Evolutionary conservation across 164 flowering plant species (phyloP).

Genomic region (Aristolochia fimbriata): DNA sequence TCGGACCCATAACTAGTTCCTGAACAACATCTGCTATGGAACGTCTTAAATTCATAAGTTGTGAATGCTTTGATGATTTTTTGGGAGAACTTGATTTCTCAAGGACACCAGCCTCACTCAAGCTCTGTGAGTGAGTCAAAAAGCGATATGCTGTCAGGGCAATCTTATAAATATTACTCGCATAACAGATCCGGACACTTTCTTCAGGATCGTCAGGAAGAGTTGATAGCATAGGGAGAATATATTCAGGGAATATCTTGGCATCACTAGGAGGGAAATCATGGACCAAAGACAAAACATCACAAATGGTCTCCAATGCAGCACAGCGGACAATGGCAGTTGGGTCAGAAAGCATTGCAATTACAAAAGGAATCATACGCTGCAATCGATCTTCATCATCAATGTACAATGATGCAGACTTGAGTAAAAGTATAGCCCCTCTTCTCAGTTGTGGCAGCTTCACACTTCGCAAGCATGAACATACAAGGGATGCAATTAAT

Average conservation of each 20-base stretch:
- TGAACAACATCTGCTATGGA: constrained; percentile 89
- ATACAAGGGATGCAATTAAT: constrained; percentile 78
- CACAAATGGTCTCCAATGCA: constrained; percentile 82
- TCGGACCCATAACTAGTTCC: constrained; percentile 97
- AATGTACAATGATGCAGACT: constrained; percentile 61
- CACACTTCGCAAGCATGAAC: constrained; percentile 92
- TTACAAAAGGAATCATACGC: constrained; percentile 84
- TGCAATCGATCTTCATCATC: constrained; percentile 95
- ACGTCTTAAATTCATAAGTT: constrained; percentile 73
- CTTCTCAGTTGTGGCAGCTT: constrained; percentile 87
- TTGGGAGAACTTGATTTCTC: constrained; percentile 41
- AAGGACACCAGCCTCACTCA: constrained; percentile 75
- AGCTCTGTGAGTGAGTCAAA: constrained; percentile 61
- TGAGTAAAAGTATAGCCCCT: constrained; percentile 65
- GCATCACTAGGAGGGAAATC: constrained; percentile 99
- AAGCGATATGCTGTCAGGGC: constrained; percentile 89
- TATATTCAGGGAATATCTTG: constrained; percentile 93
- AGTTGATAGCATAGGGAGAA: constrained; percentile 97
- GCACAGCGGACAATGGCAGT: constrained; percentile 98
- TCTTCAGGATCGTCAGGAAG: constrained; percentile 99
- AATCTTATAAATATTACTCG: constrained; percentile 77
- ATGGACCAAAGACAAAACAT: constrained; percentile 76
- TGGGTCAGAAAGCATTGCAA: constrained; percentile 88
- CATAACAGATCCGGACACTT: constrained; percentile 93
- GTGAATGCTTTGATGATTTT: constrained; percentile 45